Percentiles rank a stretch among this genome's conserved stretches.
Conservation (phyloP, 2,329 filamentous ascomycete genomes). For the Colletotrichum sp. region DNA sequence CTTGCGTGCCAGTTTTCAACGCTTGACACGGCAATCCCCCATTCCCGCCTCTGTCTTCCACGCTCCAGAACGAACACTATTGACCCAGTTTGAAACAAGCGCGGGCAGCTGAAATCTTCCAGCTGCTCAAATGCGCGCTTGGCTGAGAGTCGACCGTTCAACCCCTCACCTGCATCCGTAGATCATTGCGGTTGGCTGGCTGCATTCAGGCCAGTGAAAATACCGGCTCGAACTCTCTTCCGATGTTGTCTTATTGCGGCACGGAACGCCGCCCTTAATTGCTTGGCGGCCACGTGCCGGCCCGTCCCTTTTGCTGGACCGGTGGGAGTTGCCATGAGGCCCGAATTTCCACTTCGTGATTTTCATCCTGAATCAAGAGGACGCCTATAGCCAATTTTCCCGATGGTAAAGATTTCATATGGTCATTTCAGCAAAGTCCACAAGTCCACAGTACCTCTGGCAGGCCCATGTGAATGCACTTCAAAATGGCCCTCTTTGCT, state of each 20-base stretch:
- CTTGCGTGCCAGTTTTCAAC: not conserved
- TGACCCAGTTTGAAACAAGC: not conserved
- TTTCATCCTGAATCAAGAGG: fast-evolving
- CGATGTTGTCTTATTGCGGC: not conserved
- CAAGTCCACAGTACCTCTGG: too few relatives aligned
- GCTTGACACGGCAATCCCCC: not conserved
- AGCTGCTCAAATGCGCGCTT: not conserved
- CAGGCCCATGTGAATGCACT: too few relatives aligned
- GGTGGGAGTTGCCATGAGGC: not conserved
- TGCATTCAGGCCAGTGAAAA: not conserved
- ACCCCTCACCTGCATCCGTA: not conserved
- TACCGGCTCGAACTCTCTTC: not conserved
- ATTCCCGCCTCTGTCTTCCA: not conserved
- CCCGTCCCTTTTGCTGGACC: not conserved
- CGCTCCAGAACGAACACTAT: not conserved
- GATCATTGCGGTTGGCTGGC: not conserved
- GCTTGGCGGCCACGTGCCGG: not conserved
- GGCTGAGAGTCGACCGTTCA: not conserved
- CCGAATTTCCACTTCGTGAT: not conserved
- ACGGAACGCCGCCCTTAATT: not conserved
- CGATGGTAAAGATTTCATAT: not conserved
- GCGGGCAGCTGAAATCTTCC: not conserved
- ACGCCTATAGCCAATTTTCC: fast-evolving
- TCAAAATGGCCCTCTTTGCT: too few relatives aligned
- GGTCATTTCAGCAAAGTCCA: not conserved